Evolutionary conservation across 1,284 basidiomycete genomes (phyloP).

Genomic region (Fistulina hepatica): DNA sequence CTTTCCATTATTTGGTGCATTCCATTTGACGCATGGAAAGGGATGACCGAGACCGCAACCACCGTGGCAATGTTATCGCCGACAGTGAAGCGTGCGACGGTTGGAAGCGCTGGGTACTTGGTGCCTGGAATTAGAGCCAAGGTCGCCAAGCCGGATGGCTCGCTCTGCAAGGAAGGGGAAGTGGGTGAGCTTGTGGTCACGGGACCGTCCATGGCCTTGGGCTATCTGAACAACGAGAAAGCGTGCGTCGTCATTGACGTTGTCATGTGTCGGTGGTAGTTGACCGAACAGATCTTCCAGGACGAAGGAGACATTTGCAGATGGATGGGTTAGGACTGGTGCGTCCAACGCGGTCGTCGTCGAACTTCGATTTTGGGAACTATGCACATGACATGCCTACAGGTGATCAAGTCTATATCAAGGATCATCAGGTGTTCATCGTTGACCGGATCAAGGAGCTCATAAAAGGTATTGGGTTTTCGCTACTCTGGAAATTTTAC

Average conservation of each 20-base stretch:
- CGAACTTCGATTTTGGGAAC: background rate
- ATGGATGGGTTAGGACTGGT: conserved; percentile 36
- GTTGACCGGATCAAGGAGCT: conserved; percentile 52
- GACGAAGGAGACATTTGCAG: conserved; percentile 46
- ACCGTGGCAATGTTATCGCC: conserved; percentile 32
- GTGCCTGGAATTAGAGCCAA: conserved; percentile 43
- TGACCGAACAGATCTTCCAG: too few relatives aligned
- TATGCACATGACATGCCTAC: conserved; percentile 30
- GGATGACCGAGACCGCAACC: conserved; percentile 34
- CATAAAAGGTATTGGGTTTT: conserved; percentile 11
- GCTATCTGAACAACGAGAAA: conserved; percentile 41
- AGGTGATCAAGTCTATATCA: conserved; percentile 51
- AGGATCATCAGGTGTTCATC: conserved; percentile 44
- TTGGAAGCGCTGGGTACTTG: conserved; percentile 48
- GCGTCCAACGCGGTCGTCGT: too few relatives aligned
- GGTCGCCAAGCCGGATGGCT: conserved; percentile 51
- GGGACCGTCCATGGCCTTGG: conserved; percentile 46
- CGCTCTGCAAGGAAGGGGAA: conserved; percentile 48
- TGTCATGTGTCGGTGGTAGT: too few relatives aligned
- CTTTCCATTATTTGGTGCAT: too few relatives aligned
- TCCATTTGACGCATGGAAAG: conserved; percentile 22
- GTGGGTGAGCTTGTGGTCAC: conserved; percentile 54
- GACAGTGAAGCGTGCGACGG: conserved; percentile 37
- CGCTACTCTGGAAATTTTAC: background rate
- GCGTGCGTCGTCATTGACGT: conserved; percentile 32